Evolutionary conservation across 2,329 filamentous ascomycete genomes (phyloP).

Genomic region (Verticillium nubilum): DNA sequence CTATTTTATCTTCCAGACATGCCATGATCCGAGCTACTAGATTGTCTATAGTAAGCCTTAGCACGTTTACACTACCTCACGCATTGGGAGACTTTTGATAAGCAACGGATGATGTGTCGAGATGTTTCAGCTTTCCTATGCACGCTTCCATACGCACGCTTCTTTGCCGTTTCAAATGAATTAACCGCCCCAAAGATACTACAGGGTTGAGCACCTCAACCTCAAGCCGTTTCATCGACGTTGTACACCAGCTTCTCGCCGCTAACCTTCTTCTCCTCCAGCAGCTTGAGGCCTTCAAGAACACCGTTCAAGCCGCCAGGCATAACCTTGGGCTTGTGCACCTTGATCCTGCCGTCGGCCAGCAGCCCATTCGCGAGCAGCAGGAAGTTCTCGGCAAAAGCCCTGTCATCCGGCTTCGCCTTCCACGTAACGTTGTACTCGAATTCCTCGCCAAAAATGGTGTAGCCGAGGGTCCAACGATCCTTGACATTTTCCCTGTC

Average conservation of each 20-base stretch:
- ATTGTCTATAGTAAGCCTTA: too few species aligned
- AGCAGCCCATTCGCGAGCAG: slow-evolving; percentile 25
- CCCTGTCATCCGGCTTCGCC: slow-evolving; percentile 20
- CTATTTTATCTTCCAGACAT: too few species aligned
- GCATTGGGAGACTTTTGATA: too few species aligned
- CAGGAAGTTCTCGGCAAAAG: slow-evolving; percentile 32
- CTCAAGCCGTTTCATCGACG: background rate
- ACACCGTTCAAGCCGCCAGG: slow-evolving; percentile 24
- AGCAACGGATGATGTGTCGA: too few species aligned
- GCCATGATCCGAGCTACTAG: too few species aligned
- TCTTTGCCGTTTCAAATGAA: too few species aligned
- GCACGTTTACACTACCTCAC: too few species aligned
- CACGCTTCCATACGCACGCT: too few species aligned
- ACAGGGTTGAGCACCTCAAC: too few species aligned
- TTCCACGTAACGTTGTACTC: slow-evolving; percentile 15
- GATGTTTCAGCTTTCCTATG: too few species aligned
- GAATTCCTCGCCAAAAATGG: slow-evolving; percentile 30
- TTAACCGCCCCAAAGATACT: too few species aligned
- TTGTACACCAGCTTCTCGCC: slow-evolving; percentile 39
- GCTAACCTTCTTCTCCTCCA: slow-evolving; percentile 28
- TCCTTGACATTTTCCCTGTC: slow-evolving; percentile 10
- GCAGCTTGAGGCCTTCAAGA: slow-evolving; percentile 25
- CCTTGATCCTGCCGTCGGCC: slow-evolving; percentile 28
- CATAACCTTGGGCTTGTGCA: slow-evolving; percentile 22
- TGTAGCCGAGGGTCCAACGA: slow-evolving; percentile 30